Conservation (phyloP, 23 red algal genomes). For the Rhodosorus marinus region DNA sequence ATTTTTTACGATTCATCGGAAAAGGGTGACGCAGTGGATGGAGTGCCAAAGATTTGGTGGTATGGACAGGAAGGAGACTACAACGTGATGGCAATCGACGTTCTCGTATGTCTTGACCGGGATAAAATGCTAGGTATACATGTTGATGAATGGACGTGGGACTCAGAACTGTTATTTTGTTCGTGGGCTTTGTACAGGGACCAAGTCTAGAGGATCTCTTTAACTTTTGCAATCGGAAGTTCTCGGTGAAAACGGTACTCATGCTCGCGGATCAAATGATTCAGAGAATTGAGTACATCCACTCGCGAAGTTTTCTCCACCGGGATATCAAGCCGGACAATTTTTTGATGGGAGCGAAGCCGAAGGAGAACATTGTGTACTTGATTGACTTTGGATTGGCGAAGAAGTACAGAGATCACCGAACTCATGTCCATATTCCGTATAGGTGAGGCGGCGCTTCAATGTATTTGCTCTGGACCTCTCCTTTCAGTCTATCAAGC, state of each 20-base stretch:
- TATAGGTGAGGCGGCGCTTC: too few relatives aligned
- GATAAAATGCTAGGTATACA: too few relatives aligned
- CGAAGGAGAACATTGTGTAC: constrained; percentile 76
- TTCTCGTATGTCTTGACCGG: too few relatives aligned
- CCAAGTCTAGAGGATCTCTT: constrained; percentile 97
- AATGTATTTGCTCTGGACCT: too few relatives aligned
- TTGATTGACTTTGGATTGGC: constrained; percentile 97
- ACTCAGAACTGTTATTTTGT: too few relatives aligned
- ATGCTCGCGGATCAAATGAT: constrained; percentile 99
- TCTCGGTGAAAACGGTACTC: constrained; percentile 92
- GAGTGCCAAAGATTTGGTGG: constrained; percentile 95
- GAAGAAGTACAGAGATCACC: constrained; percentile 97
- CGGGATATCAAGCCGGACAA: constrained; percentile 99
- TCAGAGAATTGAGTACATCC: constrained; percentile 92
- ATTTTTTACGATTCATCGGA: too few relatives aligned
- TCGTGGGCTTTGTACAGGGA: too few relatives aligned
- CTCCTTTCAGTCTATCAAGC: too few relatives aligned
- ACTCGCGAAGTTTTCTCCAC: constrained; percentile 83
- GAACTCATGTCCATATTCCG: constrained; percentile 90
- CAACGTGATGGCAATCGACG: constrained; percentile 96
- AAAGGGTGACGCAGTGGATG: constrained; percentile 51
- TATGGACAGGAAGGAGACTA: constrained; percentile 89
- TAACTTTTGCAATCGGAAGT: constrained; percentile 98
- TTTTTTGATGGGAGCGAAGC: constrained; percentile 93
- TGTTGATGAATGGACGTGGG: too few relatives aligned